A percentile compares a stretch with the other conserved stretches of the same genome.
phyloP scores from a whole-genome alignment of 2,329 filamentous ascomycete species.

The Cladosporium sp. region DNA sequence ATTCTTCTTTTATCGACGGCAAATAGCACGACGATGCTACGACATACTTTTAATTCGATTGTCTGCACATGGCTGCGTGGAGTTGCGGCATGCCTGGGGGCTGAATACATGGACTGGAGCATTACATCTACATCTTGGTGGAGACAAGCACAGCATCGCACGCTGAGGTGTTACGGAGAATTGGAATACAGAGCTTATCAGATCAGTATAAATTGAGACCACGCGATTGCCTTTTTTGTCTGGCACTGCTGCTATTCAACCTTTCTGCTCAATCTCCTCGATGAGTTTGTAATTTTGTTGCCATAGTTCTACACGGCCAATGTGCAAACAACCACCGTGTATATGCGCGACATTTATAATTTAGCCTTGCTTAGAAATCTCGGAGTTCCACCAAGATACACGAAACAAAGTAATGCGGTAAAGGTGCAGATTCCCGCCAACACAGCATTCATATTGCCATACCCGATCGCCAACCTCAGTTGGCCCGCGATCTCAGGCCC shows the following conservation, averaged over 20 bases:
- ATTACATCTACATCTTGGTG: neutral
- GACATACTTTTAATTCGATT: neutral
- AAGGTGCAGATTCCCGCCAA: conserved; percentile 48
- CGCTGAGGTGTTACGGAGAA: neutral
- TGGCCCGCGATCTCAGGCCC: conserved; percentile 59
- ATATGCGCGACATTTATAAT: neutral
- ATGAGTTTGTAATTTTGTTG: neutral
- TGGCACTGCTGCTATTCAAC: neutral
- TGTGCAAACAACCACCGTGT: neutral
- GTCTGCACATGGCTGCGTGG: neutral
- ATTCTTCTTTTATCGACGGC: neutral
- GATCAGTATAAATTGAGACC: neutral
- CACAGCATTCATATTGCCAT: conserved; percentile 59
- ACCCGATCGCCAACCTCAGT: conserved; percentile 54
- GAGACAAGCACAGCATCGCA: neutral
- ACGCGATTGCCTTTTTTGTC: neutral
- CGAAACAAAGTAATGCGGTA: conserved; percentile 46
- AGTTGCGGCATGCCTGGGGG: neutral
- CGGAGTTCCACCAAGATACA: conserved; percentile 32
- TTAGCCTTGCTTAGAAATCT: neutral
- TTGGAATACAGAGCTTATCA: neutral
- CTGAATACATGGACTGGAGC: neutral
- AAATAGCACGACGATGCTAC: neutral
- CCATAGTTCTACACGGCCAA: neutral
- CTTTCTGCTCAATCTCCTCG: neutral